Base-by-base conservation (phyloP, 2,329 filamentous ascomycete species). In the Penicillium sp. region DNA sequence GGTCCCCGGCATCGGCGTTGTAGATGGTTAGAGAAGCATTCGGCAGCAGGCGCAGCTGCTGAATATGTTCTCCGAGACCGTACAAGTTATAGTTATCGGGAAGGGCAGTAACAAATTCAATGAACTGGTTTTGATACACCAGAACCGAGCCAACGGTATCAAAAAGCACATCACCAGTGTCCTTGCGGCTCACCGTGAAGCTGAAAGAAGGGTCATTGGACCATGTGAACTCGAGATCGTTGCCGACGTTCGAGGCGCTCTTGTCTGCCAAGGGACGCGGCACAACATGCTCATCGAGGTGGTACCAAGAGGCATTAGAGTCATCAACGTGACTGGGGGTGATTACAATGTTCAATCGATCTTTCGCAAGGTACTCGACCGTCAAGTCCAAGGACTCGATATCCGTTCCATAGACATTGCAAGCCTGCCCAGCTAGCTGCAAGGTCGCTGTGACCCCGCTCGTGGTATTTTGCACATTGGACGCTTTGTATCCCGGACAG, bases 391-490 rank as follows among this genome's bases (percentile, higher is more conserved):
- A 74, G 4, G 80, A 75, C 23, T 85, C 78, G 26, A 95, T 75
- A 65, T 95, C 90, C 7, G 80, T 86, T 0, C 90, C 90, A 58
- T 93, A 95, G 21, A 84, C 81, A 69, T 93, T 88, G 75, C 90
- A 85, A 28, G 81, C 67, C 21, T 74, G 59, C 3, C 82, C 83
- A 34, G 80, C 81, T 48, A 85, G 66, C 0, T 62, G 72, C 60
- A 85, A 63, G 4, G 71, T 76, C 7, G 82, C 83, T 2, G 73
- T 79, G 47, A 85, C 72, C 3, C 81, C 81, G 53, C 69, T 65
- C 4, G 69, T 60, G 12, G 71, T 76, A 23, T 76, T 68, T 39
- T 75, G 60, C 10, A 85, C 73, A 54, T 78, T 70, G 2, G 74
- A 79, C 2, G 81, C 82, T 48, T 68, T 81, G 65, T 85, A 85